Evolutionary conservation across 305 asterid genomes (phyloP), one percentile per base, ranked within the genome.

Genomic region (Fraxinus greggii): DNA sequence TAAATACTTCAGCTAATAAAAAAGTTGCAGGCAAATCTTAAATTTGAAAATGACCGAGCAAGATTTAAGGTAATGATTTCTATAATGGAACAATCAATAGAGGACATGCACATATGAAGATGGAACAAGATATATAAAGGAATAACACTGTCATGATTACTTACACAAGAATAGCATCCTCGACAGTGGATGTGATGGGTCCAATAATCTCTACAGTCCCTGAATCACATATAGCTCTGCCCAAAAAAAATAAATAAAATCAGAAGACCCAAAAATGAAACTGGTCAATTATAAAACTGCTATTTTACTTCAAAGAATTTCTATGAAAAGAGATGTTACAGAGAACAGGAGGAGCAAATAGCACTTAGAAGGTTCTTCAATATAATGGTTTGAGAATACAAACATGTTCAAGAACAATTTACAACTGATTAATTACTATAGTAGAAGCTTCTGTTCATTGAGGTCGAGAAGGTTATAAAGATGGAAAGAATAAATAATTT

Each of bases 131-230:
- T 15, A 29, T 32, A 75, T 67, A 32, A 51, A 65, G 45, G 56
- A 23, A 82, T 77, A 83, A 80, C 51, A 56, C 56, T 82, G 78
- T 69, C 80, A 84, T 54, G 82, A 48, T 24, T 77, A 87, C 99
- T 93, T 90, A 96, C 99, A 94, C 97, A 78, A 96, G 95, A 78
- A 92, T 85, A 36, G 95, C 83, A 88, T 96, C 99, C 89, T 96
- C 99, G 83, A 96, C 98, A 61, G 84, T 88, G 74, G 98, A 88
- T 72, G 99, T 83, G 81, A 96, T 90, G 79, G 99, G 97, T 48
- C 99, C 99, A 28, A 96, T 94, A 76, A 96, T 86, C 93, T 92
- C 98, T 17, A 94, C 98, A 45, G 99, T 96, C 87, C 99, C 99
- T 2, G 94, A 86, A 86, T 90, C 98, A 85, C 98, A 96, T 83